Base-by-base conservation (phyloP, 768 basidiomycete genomes). In the Trametes coccinea region DNA sequence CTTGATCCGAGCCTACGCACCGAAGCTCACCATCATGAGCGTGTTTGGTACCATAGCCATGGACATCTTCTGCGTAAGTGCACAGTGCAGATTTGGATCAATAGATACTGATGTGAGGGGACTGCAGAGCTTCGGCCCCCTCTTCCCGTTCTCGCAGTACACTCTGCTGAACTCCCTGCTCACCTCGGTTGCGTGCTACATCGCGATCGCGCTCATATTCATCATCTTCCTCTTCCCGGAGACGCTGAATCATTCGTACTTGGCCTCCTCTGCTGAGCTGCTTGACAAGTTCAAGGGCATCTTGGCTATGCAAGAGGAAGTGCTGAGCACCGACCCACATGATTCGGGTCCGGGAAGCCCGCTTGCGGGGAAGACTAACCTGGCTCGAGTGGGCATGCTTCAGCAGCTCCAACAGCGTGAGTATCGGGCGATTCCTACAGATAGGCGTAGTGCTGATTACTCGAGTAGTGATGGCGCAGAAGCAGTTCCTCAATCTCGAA, bases 181-280 rank as follows among this genome's bases (percentile, higher is more conserved):
- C 34, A 78, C 80, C 13, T 81, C 84, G 0, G 74, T 80, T 2
- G 71, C 75, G 2, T 76, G 70, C 56, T 85, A 80, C 72, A 70
- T 79, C 46, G 84, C 74, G n/a, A 81, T 84, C 52, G 82, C 76
- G 0, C 31, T 81, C n/a, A 73, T 78, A 4, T 67, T 76, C 3
- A 78, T 79, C 9, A 54, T 80, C 7, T 67, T 84, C 55, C 71
- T 84, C 53, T 86, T 85, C 69, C 85, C 85, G 6, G 77, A 82
- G 64, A 78, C 82, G 0, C 71, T 84, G 53, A 78, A 80, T 59
- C 79, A 82, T 56, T 66, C 74, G 3, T 72, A 72, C 40, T 70
- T 82, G 47, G 67, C 63, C 17, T 69, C 64, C 9, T 57, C 72
- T n/a, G 67, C 70, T 3, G 68, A 56, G 11, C 72, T 77, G 37